A percentile compares a stretch with the other conserved stretches of the same genome.
phyloP scores from a whole-genome alignment of 352 stramenopile genomes.

The Phytophthora europaea region DNA sequence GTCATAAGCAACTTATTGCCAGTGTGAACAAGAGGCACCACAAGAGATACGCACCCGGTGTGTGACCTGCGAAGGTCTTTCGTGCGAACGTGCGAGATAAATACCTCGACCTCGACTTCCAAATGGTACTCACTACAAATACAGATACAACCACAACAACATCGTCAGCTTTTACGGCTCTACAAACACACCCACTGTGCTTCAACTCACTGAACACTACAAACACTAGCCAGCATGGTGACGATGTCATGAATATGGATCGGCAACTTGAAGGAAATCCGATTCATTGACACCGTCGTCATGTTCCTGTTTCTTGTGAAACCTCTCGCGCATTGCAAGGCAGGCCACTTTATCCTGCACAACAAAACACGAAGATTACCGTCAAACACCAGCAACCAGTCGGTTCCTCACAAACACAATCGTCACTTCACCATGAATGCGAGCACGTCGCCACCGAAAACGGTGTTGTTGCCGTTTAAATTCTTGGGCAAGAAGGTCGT shows the following conservation, averaged over 20 bases:
- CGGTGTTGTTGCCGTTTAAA: slow-evolving; percentile 77
- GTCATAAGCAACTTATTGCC: neutral
- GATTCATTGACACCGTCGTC: slow-evolving; percentile 72
- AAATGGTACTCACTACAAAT: slow-evolving; percentile 53
- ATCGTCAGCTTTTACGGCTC: neutral
- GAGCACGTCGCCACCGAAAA: slow-evolving; percentile 72
- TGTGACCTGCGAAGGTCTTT: slow-evolving; percentile 10
- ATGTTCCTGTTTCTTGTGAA: slow-evolving; percentile 77
- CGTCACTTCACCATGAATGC: slow-evolving; percentile 47
- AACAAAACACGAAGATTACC: neutral
- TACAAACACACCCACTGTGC: neutral
- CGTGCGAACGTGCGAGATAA: slow-evolving; percentile 57
- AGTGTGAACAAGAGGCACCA: neutral
- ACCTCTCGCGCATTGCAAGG: slow-evolving; percentile 65
- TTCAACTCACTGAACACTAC: slow-evolving; percentile 54
- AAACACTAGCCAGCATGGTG: slow-evolving; percentile 64
- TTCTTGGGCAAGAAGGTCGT: slow-evolving; percentile 80
- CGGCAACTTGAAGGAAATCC: slow-evolving; percentile 75
- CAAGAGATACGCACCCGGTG: slow-evolving; percentile 1
- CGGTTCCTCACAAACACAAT: neutral
- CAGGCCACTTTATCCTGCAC: slow-evolving; percentile 61
- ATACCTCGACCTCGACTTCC: slow-evolving; percentile 78
- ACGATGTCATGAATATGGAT: slow-evolving; percentile 70
- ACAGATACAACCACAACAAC: neutral
- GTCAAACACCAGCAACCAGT: neutral